Evolutionary conservation across 2,329 filamentous ascomycete genomes (phyloP), one percentile per base, ranked within the genome.

Genomic region (Thermochaetoides dissita): DNA sequence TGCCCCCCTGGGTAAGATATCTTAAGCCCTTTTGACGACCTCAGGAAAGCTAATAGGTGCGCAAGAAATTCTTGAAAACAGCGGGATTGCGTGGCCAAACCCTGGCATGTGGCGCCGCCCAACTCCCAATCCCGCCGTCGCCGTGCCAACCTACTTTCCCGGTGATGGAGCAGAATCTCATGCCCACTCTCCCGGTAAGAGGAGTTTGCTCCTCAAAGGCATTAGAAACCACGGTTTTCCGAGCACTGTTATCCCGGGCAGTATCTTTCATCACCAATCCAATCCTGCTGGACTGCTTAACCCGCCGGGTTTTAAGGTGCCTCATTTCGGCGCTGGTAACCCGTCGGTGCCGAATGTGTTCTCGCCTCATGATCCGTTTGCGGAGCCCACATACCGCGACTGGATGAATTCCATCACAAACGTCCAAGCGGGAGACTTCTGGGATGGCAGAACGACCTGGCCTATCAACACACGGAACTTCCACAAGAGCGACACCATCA

Each of bases 31-130:
- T 24, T 24, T 24, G 17, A 24, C 17, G 17, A 24, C 17, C 17
- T 24, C 17, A 24, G 17, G 17, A 24, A 24, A 5, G 17, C 17
- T 24, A 24, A 24, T 24, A n/a, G 34, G n/a, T 10, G 10, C 30
- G 7, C 10, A 50, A 85, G 85, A 82, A 35, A 66, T 88, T 24
- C 69, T 93, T 30, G 82, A 91, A 59, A 68, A 65, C 46, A 78
- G 76, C 2, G 72, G 72, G 3, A 86, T 93, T 53, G 83, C 84
- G 2, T 93, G 84, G 83, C 85, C 85, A 7, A 87, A 83, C 55
- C 63, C 72, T 12, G 61, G 65, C 10, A 83, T 86, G 79, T 84
- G 77, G 79, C 67, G 67, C 12, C 68, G 67, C 33, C 58, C 63
- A 11, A 59, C 64, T 10, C 59, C 64, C 46, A 59, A 62, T 49